Evolutionary conservation across 2,329 filamentous ascomycete genomes (phyloP), one percentile per base, ranked within the genome.

Genomic region (Penicillium palitans): DNA sequence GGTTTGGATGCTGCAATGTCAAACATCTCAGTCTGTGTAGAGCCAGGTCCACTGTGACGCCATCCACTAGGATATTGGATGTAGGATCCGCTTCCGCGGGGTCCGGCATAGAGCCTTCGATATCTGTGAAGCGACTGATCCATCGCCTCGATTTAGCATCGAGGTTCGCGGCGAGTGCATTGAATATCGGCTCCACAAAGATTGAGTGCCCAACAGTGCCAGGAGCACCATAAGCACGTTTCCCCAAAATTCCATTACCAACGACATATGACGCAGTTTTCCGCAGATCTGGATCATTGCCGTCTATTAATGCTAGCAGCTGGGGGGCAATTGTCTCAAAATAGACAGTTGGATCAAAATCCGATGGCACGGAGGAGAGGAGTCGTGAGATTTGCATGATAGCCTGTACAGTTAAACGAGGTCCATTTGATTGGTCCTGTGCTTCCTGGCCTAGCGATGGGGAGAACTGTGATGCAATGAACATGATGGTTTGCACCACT

Each of bases 361-460:
- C 71, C 29, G 74, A 72, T 0, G 77, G 77, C 5, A 79, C 73
- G 42, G 76, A 77, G 1, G 76, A 77, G 8, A 79, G 68, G 21
- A 79, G 61, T 29, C 70, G 71, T 5, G 77, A 78, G 2, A 72
- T 74, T 47, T 78, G 77, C 74, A 78, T 78, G 10, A 79, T 78
- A 2, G 74, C 74, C 55, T 78, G 74, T 6, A 78, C 72, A 3
- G 77, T 79, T 19, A 79, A 72, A 51, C 71, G 71, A 12, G 77
- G 75, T 0, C 75, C 76, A 51, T 64, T 68, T 1, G 71, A 70
- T 15, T 63, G 57, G 40, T 70, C 62, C 47, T 73, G 70, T 7
- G 70, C 64, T 58, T 71, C 71, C 13, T 73, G 65, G 4, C 75
- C 76, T 10, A 78, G 64, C 1, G 72, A 68, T 9, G 76, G 76